Conservation (phyloP, 345 rosid genomes). For the Geranium rotundifolium region DNA sequence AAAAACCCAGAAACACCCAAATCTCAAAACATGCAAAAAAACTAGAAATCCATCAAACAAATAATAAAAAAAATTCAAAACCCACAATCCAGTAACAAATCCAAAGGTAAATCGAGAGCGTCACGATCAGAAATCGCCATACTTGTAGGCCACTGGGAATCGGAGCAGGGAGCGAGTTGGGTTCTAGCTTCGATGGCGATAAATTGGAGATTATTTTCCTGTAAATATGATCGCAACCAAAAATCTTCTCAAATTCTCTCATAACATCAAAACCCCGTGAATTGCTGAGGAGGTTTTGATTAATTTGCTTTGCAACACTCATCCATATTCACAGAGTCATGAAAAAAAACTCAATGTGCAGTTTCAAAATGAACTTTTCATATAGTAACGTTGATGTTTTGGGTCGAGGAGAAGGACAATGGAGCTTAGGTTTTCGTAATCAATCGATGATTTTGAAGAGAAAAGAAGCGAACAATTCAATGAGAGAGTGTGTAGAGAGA, state of each 20-base stretch:
- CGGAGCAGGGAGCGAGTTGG: conserved; percentile 57
- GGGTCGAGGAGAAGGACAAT: too few relatives aligned
- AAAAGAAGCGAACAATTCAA: too few relatives aligned
- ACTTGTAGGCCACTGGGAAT: conserved; percentile 74
- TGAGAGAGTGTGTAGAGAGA: too few relatives aligned
- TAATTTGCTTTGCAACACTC: too few relatives aligned
- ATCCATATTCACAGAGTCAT: too few relatives aligned
- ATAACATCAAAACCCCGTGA: neutral
- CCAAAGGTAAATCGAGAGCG: neutral
- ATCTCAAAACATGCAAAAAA: too few relatives aligned
- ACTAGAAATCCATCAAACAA: neutral
- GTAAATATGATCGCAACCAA: conserved; percentile 42
- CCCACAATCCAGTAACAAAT: neutral
- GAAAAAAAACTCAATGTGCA: too few relatives aligned
- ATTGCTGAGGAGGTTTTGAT: neutral
- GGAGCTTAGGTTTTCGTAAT: too few relatives aligned
- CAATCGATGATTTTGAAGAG: too few relatives aligned
- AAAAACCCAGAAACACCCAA: too few relatives aligned
- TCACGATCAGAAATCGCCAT: neutral
- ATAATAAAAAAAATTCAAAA: neutral
- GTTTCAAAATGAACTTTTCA: too few relatives aligned
- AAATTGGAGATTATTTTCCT: conserved; percentile 23
- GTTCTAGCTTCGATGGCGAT: conserved; percentile 24
- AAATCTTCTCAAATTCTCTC: conserved; percentile 15
- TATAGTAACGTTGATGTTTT: too few relatives aligned